A percentile compares a stretch with the other conserved stretches of the same genome.
These are phyloP conservation scores for Solanum chmielewskii DNA, from an alignment of 257 asterid genomes.

Conservation along the genomic window DNA sequence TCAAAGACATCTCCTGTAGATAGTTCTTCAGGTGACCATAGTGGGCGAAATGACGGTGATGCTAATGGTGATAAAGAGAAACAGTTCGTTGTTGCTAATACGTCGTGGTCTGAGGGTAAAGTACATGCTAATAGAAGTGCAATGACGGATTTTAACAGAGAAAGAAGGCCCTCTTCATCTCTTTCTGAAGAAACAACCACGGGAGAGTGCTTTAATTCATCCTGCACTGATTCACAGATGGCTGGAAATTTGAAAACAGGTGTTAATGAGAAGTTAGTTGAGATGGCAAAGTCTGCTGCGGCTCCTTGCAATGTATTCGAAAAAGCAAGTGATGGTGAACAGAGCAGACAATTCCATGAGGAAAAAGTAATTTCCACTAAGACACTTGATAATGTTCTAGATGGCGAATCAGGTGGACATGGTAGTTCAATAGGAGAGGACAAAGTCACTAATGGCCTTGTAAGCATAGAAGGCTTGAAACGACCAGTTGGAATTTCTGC, in stretches of 20 bases:
- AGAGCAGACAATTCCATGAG: background rate
- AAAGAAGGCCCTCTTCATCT: background rate
- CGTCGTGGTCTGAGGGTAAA: constrained; percentile 1
- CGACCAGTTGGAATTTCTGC: background rate
- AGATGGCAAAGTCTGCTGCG: constrained; percentile 2
- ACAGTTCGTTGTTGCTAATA: constrained; percentile 1
- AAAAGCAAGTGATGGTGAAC: constrained; percentile 16
- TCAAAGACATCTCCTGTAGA: constrained; percentile 16
- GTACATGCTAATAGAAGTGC: background rate
- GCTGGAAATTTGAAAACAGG: constrained; percentile 10
- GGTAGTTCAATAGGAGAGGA: background rate
- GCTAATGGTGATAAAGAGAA: constrained; percentile 23
- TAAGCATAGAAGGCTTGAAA: constrained; percentile 2
- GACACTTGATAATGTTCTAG: constrained; percentile 2
- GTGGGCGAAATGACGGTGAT: constrained; percentile 1
- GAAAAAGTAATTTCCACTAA: constrained; percentile 6
- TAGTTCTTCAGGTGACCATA: background rate
- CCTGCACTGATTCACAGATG: constrained; percentile 4
- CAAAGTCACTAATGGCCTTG: background rate
- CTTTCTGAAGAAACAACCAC: background rate
- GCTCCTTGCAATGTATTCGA: background rate
- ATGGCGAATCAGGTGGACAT: background rate
- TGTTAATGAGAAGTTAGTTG: constrained; percentile 5
- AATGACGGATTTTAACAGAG: background rate
- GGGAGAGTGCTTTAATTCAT: constrained; percentile 7